A percentile compares a stretch with the other conserved stretches of the same genome.
phyloP scores from a whole-genome alignment of 2,329 filamentous ascomycete species.

The Monilinia fructigena region DNA sequence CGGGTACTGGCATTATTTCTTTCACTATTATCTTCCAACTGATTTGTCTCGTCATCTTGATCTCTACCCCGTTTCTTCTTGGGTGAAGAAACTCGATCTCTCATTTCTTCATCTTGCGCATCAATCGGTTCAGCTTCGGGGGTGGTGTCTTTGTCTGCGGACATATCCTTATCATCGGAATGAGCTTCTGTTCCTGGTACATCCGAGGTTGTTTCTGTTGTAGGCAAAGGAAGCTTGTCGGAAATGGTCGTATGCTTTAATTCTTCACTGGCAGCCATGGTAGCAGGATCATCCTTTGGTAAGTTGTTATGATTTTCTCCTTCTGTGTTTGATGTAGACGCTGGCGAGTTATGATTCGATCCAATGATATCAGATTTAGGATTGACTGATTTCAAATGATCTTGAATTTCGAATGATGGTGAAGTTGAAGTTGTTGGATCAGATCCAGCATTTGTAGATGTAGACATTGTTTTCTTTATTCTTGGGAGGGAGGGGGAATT shows the following conservation, averaged over 20 bases:
- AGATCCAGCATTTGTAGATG: slow-evolving; percentile 31
- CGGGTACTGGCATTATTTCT: slow-evolving; percentile 42
- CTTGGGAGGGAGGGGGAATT: not conserved
- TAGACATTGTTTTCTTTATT: slow-evolving; percentile 21
- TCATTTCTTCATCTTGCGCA: slow-evolving; percentile 44
- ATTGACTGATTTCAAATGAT: slow-evolving; percentile 23
- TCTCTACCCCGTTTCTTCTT: slow-evolving; percentile 60
- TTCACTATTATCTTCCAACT: slow-evolving; percentile 38
- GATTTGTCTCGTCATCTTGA: slow-evolving; percentile 48
- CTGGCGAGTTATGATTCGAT: slow-evolving; percentile 35
- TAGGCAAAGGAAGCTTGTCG: slow-evolving; percentile 46
- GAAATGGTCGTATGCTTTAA: slow-evolving; percentile 64
- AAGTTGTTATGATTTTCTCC: slow-evolving; percentile 26
- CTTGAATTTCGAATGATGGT: slow-evolving; percentile 24
- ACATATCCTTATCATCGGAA: slow-evolving; percentile 38
- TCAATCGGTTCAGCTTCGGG: slow-evolving; percentile 42
- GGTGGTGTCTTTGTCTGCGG: slow-evolving; percentile 32
- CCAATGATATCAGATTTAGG: slow-evolving; percentile 30
- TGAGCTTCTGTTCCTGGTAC: slow-evolving; percentile 34
- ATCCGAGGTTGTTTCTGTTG: slow-evolving; percentile 52
- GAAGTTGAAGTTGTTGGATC: slow-evolving; percentile 25
- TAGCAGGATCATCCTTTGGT: slow-evolving; percentile 57
- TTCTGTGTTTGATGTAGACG: slow-evolving; percentile 30
- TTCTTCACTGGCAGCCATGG: slow-evolving; percentile 62
- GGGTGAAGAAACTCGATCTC: slow-evolving; percentile 55